Percentiles rank a stretch among this genome's conserved stretches.
Evolutionary conservation across 164 flowering plant genomes (phyloP).

Genomic region (Nelumbo lutea): DNA sequence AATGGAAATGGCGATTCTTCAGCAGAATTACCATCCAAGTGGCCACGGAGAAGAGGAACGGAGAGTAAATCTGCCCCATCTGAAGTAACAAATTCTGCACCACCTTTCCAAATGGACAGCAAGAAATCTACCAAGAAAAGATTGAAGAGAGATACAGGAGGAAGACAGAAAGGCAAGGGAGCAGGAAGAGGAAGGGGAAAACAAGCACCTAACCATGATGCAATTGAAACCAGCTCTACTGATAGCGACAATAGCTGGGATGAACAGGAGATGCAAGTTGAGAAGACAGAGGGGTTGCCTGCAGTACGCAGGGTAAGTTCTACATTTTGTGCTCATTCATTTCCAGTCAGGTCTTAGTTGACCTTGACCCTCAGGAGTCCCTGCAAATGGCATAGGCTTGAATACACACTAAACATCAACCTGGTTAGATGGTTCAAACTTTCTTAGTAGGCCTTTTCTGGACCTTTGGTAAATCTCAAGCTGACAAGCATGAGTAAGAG

Average conservation of each 20-base stretch:
- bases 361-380: too few species aligned
- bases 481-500: too few species aligned
- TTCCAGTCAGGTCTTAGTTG: too few species aligned
- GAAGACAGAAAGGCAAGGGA: conserved; percentile 25
- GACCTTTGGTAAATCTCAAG: too few species aligned
- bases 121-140: conserved; percentile 10
- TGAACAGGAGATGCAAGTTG: conserved; percentile 19
- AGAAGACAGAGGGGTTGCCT: conserved; percentile 17
- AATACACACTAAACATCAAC: not conserved
- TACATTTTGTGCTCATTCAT: not conserved
- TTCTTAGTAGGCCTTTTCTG: not conserved
- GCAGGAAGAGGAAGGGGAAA: conserved; percentile 26
- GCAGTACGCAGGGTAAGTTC: conserved; percentile 56
- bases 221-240: conserved; percentile 33
- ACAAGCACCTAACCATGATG: conserved; percentile 17
- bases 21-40: conserved; percentile 23
- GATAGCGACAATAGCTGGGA: conserved; percentile 18
- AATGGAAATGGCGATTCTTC: conserved; percentile 12
- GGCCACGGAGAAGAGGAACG: conserved; percentile 21
- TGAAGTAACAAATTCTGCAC: conserved; percentile 8
- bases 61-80: conserved; percentile 14
- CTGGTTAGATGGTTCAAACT: not conserved
- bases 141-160: conserved; percentile 12
- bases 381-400: not conserved
- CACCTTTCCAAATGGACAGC: conserved; percentile 7